phyloP scores from a whole-genome alignment of 768 basidiomycete species.

The Xerocomellus amylosporus region DNA sequence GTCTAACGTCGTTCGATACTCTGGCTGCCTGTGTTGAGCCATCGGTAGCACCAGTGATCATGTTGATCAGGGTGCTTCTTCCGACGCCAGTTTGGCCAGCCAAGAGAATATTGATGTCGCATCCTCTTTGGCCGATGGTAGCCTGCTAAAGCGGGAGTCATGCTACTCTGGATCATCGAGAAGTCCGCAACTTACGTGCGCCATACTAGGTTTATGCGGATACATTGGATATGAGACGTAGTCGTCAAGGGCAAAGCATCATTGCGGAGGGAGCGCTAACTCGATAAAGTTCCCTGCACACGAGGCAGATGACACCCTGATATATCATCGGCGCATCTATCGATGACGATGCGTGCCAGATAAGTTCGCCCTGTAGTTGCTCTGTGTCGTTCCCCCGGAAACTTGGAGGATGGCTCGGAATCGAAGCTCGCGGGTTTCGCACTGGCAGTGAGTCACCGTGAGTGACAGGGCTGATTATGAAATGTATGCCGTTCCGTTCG shows the following conservation, averaged over 20 bases:
- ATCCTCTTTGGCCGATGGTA: background rate
- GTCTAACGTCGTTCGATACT: conserved; percentile 26
- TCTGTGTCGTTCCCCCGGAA: background rate
- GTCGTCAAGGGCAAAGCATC: background rate
- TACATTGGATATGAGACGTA: conserved; percentile 1
- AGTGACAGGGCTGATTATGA: no score
- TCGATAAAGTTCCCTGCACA: conserved; percentile 3
- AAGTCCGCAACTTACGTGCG: conserved; percentile 8
- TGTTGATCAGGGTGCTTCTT: conserved; percentile 28
- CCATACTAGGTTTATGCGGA: background rate
- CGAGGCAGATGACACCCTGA: conserved; percentile 21
- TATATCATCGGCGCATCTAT: conserved; percentile 8
- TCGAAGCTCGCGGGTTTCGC: no score
- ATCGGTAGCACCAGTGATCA: conserved; percentile 19
- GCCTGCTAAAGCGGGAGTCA: background rate
- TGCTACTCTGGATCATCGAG: background rate
- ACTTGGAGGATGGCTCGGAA: background rate
- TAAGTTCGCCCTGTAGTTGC: no score
- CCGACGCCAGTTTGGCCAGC: conserved; percentile 30
- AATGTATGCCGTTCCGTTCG: no score
- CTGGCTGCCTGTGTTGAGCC: conserved; percentile 13
- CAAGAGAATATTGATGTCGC: conserved; percentile 17
- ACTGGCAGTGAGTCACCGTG: no score
- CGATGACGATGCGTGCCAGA: background rate
- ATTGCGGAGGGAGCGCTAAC: background rate